Evolutionary conservation across 2,329 filamentous ascomycete genomes (phyloP).

Genomic region (Raffaelea albimanens): DNA sequence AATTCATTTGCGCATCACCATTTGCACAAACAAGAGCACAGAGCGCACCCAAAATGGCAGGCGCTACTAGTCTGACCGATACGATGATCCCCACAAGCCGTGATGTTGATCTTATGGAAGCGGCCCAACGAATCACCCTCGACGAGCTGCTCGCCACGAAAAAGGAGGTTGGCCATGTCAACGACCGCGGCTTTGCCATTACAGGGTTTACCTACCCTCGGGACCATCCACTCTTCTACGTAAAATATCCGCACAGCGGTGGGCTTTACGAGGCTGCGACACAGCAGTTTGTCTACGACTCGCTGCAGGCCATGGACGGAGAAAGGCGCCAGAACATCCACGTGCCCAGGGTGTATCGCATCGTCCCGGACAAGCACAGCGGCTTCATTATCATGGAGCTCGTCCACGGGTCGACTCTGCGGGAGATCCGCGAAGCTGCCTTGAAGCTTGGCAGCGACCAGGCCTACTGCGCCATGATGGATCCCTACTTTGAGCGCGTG

Average conservation of each 20-base stretch:
- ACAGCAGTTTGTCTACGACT: background rate
- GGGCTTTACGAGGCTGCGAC: background rate
- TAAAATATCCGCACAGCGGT: background rate
- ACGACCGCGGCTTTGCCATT: background rate
- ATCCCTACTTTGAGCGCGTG: background rate
- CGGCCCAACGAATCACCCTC: background rate
- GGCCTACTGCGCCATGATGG: background rate
- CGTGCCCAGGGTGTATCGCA: background rate
- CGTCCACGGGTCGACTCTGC: background rate
- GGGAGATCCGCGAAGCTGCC: background rate
- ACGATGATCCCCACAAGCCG: background rate
- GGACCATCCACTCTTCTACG: background rate
- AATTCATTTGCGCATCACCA: too few relatives aligned
- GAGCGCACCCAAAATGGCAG: background rate
- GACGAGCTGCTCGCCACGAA: background rate
- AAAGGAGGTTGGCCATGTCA: background rate
- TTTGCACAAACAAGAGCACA: background rate
- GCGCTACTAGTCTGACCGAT: background rate
- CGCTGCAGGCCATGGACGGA: background rate
- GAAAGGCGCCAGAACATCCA: background rate
- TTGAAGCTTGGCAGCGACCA: background rate
- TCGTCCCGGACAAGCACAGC: background rate
- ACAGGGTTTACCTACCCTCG: background rate
- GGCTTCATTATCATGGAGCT: constrained; percentile 1
- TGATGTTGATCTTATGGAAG: background rate